These are phyloP conservation scores for Metschnikowia kofuensis DNA, from an alignment of 805 yeast species.

Conservation along the genomic window DNA sequence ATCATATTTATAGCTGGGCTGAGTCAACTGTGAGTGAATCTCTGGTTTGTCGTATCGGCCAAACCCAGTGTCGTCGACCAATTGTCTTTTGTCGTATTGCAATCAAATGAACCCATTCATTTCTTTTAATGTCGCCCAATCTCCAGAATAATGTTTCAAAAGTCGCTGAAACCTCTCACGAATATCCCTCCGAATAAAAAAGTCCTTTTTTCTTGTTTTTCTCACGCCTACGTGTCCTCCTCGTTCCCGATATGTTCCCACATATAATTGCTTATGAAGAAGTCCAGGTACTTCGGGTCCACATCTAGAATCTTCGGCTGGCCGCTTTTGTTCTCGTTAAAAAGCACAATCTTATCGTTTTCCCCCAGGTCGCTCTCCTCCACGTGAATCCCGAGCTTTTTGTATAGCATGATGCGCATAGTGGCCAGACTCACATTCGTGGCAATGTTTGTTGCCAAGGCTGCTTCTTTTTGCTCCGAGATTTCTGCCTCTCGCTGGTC, in stretches of 20 bases:
- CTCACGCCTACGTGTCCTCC: neutral
- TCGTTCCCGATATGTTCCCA: conserved; percentile 57
- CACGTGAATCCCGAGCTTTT: conserved; percentile 55
- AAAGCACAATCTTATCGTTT: conserved; percentile 44
- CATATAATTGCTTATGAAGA: conserved; percentile 68
- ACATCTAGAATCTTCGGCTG: conserved; percentile 50
- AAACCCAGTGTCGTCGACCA: too few relatives aligned
- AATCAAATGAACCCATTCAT: neutral
- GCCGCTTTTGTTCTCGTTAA: conserved; percentile 43
- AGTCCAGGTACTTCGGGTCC: conserved; percentile 56
- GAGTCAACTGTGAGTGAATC: too few relatives aligned
- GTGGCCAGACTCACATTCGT: conserved; percentile 43
- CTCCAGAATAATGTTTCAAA: too few relatives aligned
- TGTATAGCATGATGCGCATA: conserved; percentile 57
- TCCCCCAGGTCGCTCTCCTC: conserved; percentile 25
- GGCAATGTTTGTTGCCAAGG: conserved; percentile 28
- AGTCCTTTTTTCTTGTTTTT: too few relatives aligned
- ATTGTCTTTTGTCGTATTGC: too few relatives aligned
- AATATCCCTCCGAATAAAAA: too few relatives aligned
- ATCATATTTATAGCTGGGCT: too few relatives aligned
- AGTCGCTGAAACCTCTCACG: too few relatives aligned
- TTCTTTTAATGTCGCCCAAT: neutral
- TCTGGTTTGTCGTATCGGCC: too few relatives aligned
- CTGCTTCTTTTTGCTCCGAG: conserved; percentile 26
- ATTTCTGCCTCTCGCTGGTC: conserved; percentile 37